Evolutionary conservation across 2,329 filamentous ascomycete genomes (phyloP), one percentile per base, ranked within the genome.

Genomic region (Aspergillus sp.): DNA sequence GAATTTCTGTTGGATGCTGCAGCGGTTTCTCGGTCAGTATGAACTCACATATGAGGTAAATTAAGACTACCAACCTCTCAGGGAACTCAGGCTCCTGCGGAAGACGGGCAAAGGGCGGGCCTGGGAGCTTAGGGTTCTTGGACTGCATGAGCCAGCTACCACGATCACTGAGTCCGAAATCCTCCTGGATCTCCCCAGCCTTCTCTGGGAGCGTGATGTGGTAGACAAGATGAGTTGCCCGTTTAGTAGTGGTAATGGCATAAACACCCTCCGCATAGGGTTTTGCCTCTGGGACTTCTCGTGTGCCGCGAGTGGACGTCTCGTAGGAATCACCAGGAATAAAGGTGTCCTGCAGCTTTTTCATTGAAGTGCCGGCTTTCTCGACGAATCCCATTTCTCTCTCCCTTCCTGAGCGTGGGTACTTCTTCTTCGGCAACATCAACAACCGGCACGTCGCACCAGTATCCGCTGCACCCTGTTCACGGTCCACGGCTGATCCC

Each of bases 261-360:
- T 96, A 96, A 0, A 96, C 86, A 0, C 92, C 93, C 71, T 96
- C 91, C 0, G 87, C 92, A n/a, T 92, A 80, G 0, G 90, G 90
- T 0, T 84, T 87, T 1, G 90, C 88, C 1, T 89, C 85, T 0
- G 90, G 87, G 0, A 80, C 82, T 51, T 88, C 86, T 12, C 90
- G 84, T 14, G 83, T 84, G 1, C 91, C 90, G 2, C 76, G 79
- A 0, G 91, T 93, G 76, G 91, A 88, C 7, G 91, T 96, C 52
- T 85, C 80, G 70, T 96, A 93, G 11, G 89, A 85, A 1, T 78
- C 80, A 0, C 84, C 83, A 1, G 81, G 73, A 62, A 95, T 80
- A 72, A 96, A 91, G 6, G 83, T 82, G 4, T 90, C 85, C 67
- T 88, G 89, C n/a, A 96, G 78, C 6, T 88, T 82, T 24, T 86